Percentiles rank a stretch among this genome's conserved stretches.
phyloP scores from a whole-genome alignment of 805 yeast species.

The Ogataea populi-albae region DNA sequence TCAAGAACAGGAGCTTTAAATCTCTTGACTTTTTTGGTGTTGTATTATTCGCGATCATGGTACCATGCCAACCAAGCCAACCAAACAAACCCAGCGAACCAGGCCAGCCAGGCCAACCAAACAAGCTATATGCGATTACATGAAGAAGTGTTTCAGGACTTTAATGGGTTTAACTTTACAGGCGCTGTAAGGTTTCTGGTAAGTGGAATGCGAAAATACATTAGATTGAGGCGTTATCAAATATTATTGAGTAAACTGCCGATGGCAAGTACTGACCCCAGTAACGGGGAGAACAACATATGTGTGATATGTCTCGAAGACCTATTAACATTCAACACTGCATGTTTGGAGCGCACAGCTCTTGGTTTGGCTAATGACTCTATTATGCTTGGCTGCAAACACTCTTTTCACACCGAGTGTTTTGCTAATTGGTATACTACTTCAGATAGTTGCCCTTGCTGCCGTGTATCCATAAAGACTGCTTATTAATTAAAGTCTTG shows the following conservation, averaged over 20 bases:
- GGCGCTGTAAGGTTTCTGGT: constrained; percentile 13
- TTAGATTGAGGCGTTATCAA: constrained; percentile 15
- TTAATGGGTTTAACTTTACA: constrained; percentile 7
- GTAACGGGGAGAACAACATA: constrained; percentile 11
- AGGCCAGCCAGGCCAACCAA: too few species aligned
- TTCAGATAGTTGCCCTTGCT: constrained; percentile 41
- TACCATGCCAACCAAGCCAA: too few species aligned
- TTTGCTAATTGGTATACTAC: constrained; percentile 39
- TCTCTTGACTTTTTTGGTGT: constrained; percentile 7
- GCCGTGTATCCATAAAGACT: constrained; percentile 35
- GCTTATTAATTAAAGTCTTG: too few species aligned
- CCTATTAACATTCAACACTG: constrained; percentile 2
- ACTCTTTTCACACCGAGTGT: constrained; percentile 40
- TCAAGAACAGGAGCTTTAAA: constrained; percentile 13
- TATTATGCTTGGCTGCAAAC: constrained; percentile 34
- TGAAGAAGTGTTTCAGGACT: too few species aligned
- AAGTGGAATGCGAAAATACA: constrained; percentile 12
- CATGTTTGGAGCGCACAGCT: background rate
- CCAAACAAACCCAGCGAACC: too few species aligned
- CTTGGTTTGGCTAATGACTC: constrained; percentile 5
- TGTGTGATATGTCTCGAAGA: constrained; percentile 20
- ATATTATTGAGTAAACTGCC: constrained; percentile 12
- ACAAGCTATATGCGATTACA: too few species aligned
- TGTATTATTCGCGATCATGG: constrained; percentile 11
- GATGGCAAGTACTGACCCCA: constrained; percentile 6